Base-by-base conservation (phyloP, 495 filamentous ascomycete genomes). In the Lasiosphaeriaceae sp. region DNA sequence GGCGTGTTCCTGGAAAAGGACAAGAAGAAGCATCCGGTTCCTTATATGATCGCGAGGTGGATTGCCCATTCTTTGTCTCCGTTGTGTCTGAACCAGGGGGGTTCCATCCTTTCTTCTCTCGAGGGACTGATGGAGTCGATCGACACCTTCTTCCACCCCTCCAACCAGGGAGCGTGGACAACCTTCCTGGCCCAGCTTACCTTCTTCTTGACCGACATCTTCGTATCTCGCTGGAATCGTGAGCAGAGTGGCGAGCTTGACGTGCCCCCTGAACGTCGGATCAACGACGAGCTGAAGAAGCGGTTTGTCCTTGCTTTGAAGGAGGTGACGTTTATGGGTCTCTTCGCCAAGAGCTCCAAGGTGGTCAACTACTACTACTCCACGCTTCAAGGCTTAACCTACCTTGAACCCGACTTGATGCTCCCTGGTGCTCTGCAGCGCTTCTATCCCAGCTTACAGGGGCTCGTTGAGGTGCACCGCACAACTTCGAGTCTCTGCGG, bases 121-220 rank as follows among this genome's bases (percentile, higher is more conserved):
- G 95, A 99, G 68, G 94, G 92, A 8, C 78, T 99, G 39, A 90
- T 99, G 60, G 87, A 97, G 66, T 95, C 90, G 14, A 88, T 97
- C 46, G 94, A 99, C 68, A 99, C 94, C 2, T 99, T 97, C 74
- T 99, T 96, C 77, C 94, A 99, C 61, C 94, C 94, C 17, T 97
- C 95, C 11, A 99, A 99, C 69, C 90, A 94, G 47, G 94, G 94
- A 9, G 74, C 67, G 39, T 99, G 94, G 94, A 96, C 93, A 0
- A 90, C 86, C 66, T 90, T 90, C 48, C 74, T 99, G 17, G 86
- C 90, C 0, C 92, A 97, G 65, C 77, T 99, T 47, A 88, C 95
- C 23, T 97, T 89, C 71, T 97, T 95, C 71, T 79, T 97, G 2
- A 86, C 90, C 6, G 94, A 99, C 68, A 92, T 96, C 65, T 99